These are phyloP conservation scores for Pholiota microspora DNA, from an alignment of 768 basidiomycete genomes.

Conservation along the genomic window DNA sequence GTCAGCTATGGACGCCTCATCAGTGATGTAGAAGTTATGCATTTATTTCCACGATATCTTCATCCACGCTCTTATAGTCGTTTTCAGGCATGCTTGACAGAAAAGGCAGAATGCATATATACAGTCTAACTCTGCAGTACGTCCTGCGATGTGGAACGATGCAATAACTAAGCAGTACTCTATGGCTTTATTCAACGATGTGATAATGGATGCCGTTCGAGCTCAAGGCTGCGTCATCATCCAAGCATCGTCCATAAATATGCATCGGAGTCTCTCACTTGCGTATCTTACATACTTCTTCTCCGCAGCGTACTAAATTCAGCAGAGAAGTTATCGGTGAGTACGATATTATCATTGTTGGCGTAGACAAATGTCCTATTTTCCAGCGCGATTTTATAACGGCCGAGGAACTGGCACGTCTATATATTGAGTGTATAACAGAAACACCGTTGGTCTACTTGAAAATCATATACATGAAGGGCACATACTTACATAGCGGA, in stretches of 20 bases:
- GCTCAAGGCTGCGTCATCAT: not conserved
- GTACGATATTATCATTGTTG: not conserved
- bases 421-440: too few species aligned
- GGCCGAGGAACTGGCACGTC: not conserved
- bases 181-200: too few species aligned
- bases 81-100: too few species aligned
- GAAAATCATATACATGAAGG: too few species aligned
- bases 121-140: too few species aligned
- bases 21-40: not conserved
- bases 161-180: too few species aligned
- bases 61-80: not conserved
- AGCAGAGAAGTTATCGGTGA: not conserved
- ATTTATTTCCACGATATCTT: not conserved
- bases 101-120: too few species aligned
- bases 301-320: not conserved
- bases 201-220: not conserved
- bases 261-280: not conserved
- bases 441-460: too few species aligned
- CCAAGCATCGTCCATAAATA: slow-evolving; percentile 1
- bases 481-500: too few species aligned
- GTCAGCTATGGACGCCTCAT: not conserved
- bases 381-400: not conserved
- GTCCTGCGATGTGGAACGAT: too few species aligned
- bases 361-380: not conserved
- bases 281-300: not conserved